Evolutionary conservation across 495 filamentous ascomycete genomes (phyloP).

Genomic region (Penicillium desertorum): DNA sequence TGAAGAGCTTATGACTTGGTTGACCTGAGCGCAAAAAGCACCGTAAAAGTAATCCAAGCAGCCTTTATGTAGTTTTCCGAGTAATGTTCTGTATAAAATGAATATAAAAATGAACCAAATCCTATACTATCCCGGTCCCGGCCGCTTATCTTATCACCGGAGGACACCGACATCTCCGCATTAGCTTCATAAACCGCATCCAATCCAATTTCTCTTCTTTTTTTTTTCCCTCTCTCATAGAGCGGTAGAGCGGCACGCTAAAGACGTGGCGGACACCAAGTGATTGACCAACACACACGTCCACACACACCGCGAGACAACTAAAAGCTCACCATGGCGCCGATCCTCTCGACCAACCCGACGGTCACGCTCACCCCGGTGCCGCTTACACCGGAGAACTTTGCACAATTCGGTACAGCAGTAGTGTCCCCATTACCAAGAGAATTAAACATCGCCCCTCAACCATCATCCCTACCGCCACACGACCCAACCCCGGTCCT

Average conservation of each 20-base stretch:
- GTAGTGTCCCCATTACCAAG: slow-evolving; percentile 68
- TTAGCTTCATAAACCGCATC: slow-evolving; percentile 2
- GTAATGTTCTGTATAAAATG: not conserved
- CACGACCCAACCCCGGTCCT: slow-evolving; percentile 37
- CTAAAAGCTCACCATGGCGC: slow-evolving; percentile 23
- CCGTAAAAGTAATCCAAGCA: not conserved
- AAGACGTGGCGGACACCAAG: not conserved
- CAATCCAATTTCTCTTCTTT: not conserved
- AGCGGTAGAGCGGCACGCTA: not conserved
- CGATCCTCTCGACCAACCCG: slow-evolving; percentile 36
- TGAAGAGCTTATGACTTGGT: not conserved
- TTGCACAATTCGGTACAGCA: slow-evolving; percentile 81
- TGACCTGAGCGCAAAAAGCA: not conserved
- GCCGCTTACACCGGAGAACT: slow-evolving; percentile 63
- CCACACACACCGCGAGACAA: not conserved
- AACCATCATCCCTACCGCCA: slow-evolving; percentile 43
- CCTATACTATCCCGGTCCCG: slow-evolving; percentile 5
- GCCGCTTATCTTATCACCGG: slow-evolving; percentile 17
- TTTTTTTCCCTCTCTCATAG: not conserved
- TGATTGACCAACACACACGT: not conserved
- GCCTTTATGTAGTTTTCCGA: not conserved
- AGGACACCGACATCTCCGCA: slow-evolving; percentile 13
- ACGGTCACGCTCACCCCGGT: slow-evolving; percentile 45
- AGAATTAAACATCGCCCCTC: slow-evolving; percentile 46
- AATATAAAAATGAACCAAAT: not conserved